Conservation (phyloP, 495 filamentous ascomycete genomes). For the Ramalina intermedia region DNA sequence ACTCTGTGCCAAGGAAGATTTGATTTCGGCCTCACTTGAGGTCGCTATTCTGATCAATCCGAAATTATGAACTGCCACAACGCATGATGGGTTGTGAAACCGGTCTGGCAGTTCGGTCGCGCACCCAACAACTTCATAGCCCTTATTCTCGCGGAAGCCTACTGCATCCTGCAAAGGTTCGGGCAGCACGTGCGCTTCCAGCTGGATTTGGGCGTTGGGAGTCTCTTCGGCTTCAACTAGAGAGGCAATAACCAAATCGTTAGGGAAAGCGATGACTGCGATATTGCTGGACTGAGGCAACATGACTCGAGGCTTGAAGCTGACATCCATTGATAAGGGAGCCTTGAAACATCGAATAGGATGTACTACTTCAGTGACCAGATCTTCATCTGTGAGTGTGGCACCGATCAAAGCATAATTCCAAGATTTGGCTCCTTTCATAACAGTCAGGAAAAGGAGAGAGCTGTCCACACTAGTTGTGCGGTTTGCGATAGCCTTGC, state of each 20-base stretch:
- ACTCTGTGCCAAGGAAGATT: too few species aligned
- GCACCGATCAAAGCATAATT: constrained; percentile 39
- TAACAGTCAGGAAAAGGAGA: constrained; percentile 19
- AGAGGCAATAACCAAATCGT: constrained; percentile 63
- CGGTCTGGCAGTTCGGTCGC: constrained; percentile 25
- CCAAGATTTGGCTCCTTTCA: constrained; percentile 14
- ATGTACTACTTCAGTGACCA: constrained; percentile 39
- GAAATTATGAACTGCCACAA: constrained; percentile 64
- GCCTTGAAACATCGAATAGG: constrained; percentile 47
- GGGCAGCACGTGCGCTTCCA: constrained; percentile 42
- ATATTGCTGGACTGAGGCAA: constrained; percentile 62
- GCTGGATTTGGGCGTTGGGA: constrained; percentile 54
- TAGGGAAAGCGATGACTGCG: constrained; percentile 69
- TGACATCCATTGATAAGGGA: constrained; percentile 23
- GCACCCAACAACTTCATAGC: constrained; percentile 31
- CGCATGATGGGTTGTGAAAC: constrained; percentile 38
- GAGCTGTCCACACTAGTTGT: constrained; percentile 12
- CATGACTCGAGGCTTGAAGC: constrained; percentile 50
- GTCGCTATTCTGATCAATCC: constrained; percentile 60
- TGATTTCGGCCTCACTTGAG: neutral
- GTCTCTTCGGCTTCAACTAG: constrained; percentile 43
- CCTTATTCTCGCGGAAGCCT: constrained; percentile 54
- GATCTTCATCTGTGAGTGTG: constrained; percentile 11
- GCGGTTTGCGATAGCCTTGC: constrained; percentile 16
- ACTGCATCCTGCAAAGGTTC: constrained; percentile 70